phyloP scores from a whole-genome alignment of 164 flowering plant species.

The Liquidambar formosana region DNA sequence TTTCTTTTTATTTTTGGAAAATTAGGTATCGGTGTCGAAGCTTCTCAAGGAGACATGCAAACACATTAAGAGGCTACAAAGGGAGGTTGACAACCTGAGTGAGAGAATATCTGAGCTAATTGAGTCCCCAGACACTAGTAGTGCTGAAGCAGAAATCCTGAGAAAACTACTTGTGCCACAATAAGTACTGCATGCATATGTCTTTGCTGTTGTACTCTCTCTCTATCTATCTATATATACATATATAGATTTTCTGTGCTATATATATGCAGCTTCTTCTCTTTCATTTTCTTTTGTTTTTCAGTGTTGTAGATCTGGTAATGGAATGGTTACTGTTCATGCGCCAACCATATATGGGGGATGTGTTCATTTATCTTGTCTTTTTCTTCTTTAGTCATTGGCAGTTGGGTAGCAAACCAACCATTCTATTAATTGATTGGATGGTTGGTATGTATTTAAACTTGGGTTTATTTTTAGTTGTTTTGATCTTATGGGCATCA shows the following conservation, averaged over 20 bases:
- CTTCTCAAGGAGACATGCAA: slow-evolving; percentile 39
- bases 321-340: neutral
- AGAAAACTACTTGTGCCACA: slow-evolving; percentile 22
- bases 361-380: neutral
- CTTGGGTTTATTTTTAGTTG: too few species aligned
- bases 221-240: neutral
- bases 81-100: slow-evolving; percentile 40
- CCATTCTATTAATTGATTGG: neutral
- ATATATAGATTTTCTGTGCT: neutral
- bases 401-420: neutral
- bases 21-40: slow-evolving; percentile 27
- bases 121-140: slow-evolving; percentile 19
- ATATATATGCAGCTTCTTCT: neutral
- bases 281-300: neutral
- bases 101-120: slow-evolving; percentile 30
- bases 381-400: neutral
- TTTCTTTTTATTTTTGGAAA: neutral
- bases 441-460: too few species aligned
- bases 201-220: neutral
- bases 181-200: neutral
- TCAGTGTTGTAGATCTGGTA: neutral
- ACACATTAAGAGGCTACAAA: slow-evolving; percentile 36
- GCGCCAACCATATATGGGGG: neutral
- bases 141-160: slow-evolving; percentile 28
- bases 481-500: neutral